Evolutionary conservation across 78 protist genomes (phyloP).

Genomic region (Chrysochromulina parva): DNA sequence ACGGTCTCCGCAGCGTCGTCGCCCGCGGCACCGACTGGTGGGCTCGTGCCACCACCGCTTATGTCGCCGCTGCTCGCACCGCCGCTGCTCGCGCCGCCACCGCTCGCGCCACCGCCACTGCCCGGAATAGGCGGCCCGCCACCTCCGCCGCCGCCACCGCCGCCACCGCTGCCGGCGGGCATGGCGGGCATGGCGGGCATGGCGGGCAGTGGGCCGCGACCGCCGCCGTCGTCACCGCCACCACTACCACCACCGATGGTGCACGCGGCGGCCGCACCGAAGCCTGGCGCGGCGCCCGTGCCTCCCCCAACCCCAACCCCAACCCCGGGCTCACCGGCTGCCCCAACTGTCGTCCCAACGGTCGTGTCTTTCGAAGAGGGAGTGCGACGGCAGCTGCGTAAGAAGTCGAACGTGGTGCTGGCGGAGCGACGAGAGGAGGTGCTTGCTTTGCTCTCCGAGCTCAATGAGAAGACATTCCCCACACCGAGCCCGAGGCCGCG

Average conservation of each 20-base stretch:
- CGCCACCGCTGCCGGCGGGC: not conserved
- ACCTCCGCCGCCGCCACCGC: not conserved
- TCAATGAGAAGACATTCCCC: too few relatives aligned
- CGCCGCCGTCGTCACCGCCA: not conserved
- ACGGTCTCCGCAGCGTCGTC: not conserved
- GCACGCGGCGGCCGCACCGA: not conserved
- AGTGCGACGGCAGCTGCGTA: conserved; percentile 1
- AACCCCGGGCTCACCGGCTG: not conserved
- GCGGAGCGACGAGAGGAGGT: not conserved
- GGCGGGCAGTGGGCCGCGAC: too few relatives aligned
- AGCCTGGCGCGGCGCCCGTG: not conserved
- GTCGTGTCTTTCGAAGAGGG: not conserved
- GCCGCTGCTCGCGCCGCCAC: not conserved
- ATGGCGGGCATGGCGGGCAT: too few relatives aligned
- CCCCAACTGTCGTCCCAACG: not conserved
- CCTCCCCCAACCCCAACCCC: not conserved
- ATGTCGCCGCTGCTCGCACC: not conserved
- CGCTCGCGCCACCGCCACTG: not conserved
- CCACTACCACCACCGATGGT: not conserved
- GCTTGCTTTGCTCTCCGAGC: not conserved
- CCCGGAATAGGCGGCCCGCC: not conserved
- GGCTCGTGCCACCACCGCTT: not conserved
- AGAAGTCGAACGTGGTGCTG: not conserved
- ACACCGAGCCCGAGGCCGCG: too few relatives aligned
- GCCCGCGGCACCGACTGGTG: not conserved